These are phyloP conservation scores for Penicillium sp. DNA, from an alignment of 2,329 filamentous ascomycete species.

Conservation along the genomic window DNA sequence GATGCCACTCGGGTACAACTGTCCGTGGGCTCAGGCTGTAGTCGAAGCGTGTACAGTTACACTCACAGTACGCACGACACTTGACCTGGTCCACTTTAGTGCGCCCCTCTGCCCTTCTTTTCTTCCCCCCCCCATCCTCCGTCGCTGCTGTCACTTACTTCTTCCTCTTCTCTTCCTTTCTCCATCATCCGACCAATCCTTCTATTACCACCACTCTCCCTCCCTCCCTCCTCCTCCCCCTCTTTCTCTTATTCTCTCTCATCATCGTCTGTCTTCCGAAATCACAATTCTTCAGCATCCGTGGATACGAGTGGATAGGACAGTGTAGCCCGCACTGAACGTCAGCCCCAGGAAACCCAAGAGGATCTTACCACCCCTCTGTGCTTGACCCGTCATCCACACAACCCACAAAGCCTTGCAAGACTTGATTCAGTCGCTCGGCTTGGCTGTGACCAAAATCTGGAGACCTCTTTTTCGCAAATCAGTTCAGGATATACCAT, in stretches of 20 bases:
- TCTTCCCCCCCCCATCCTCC: slow-evolving; percentile 22
- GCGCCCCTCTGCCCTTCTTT: slow-evolving; percentile 24
- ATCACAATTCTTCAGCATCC: background rate
- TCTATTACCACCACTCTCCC: background rate
- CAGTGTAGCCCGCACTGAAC: background rate
- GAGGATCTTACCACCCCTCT: slow-evolving; percentile 6
- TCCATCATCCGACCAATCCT: slow-evolving; percentile 4
- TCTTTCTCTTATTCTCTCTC: background rate
- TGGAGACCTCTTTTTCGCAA: slow-evolving; percentile 1
- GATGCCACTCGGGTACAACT: no score
- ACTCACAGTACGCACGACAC: slow-evolving; percentile 3
- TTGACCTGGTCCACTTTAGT: slow-evolving; percentile 24
- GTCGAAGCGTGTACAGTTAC: no score
- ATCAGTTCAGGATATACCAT: slow-evolving; percentile 15
- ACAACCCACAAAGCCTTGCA: slow-evolving; percentile 6
- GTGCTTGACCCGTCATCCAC: slow-evolving; percentile 1
- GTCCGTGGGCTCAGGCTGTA: background rate
- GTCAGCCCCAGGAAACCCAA: background rate
- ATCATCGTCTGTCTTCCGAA: background rate
- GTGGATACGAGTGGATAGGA: background rate
- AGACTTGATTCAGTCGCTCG: slow-evolving; percentile 14
- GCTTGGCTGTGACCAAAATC: background rate
- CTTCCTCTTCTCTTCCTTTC: slow-evolving; percentile 1
- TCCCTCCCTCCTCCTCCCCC: slow-evolving; percentile 4
- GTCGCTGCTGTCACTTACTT: slow-evolving; percentile 20